A percentile compares a stretch with the other conserved stretches of the same genome.
phyloP scores from a whole-genome alignment of 2,329 filamentous ascomycete species.

The Coniosporium uncinatum region DNA sequence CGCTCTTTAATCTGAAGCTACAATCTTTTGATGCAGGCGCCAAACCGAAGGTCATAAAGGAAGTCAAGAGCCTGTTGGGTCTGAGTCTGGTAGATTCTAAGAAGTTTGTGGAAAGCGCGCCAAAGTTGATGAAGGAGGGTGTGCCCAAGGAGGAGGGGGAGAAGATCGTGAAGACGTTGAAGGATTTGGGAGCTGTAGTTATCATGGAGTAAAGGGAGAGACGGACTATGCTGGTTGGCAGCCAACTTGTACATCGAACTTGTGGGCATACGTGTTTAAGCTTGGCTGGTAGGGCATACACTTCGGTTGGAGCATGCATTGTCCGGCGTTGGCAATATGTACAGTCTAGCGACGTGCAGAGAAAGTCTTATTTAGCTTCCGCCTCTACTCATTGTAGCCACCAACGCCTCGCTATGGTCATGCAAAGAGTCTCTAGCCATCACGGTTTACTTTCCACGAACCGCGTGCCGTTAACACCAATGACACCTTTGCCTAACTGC shows the following conservation, averaged over 20 bases:
- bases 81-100: slow-evolving; percentile 98
- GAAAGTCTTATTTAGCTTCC: too few species aligned
- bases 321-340: too few species aligned
- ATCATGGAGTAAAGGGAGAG: slow-evolving; percentile 97
- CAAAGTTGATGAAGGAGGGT: slow-evolving; percentile 98
- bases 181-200: slow-evolving; percentile 86
- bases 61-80: slow-evolving; percentile 94
- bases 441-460: too few species aligned
- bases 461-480: slow-evolving; percentile 38
- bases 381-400: too few species aligned
- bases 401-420: too few species aligned
- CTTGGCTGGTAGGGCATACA: too few species aligned
- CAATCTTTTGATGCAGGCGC: slow-evolving; percentile 79
- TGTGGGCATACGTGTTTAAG: too few species aligned
- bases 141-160: slow-evolving; percentile 98
- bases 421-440: too few species aligned
- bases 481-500: slow-evolving; percentile 52
- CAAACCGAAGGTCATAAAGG: slow-evolving; percentile 99
- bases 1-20: slow-evolving; percentile 94
- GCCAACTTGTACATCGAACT: too few species aligned
- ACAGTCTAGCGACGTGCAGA: too few species aligned
- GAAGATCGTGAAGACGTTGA: slow-evolving; percentile 95
- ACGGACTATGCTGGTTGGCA: too few species aligned
- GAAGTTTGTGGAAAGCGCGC: slow-evolving; percentile 99
- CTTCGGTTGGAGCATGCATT: too few species aligned